Conservation (phyloP, 164 flowering plant species). For the Aristolochia fimbriata region DNA sequence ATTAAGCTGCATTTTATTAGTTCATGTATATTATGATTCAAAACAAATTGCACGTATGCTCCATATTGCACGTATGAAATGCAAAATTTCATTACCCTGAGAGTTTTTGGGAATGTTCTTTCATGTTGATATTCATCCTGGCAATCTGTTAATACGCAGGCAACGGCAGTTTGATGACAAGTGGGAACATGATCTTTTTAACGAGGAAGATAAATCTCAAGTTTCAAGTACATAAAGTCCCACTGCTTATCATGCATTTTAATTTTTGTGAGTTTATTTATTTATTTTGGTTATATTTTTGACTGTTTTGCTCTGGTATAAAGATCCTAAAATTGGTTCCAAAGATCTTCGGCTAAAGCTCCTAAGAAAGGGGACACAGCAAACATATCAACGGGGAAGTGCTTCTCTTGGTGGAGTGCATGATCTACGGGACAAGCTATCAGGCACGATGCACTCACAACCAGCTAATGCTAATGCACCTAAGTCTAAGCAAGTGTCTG, state of each 20-base stretch:
- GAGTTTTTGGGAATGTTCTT: neutral
- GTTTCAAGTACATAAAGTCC: constrained; percentile 45
- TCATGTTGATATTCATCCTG: neutral
- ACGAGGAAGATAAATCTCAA: constrained; percentile 30
- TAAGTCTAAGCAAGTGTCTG: constrained; percentile 28
- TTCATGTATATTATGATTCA: neutral
- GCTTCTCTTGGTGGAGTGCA: constrained; percentile 32
- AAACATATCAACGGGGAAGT: constrained; percentile 35
- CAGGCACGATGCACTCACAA: constrained; percentile 59
- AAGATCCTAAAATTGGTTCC: constrained; percentile 50
- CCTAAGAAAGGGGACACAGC: constrained; percentile 50
- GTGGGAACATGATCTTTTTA: constrained; percentile 94
- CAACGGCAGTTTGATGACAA: constrained; percentile 72
- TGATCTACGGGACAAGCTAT: constrained; percentile 84
- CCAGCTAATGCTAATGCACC: constrained; percentile 36
- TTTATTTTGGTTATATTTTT: constrained; percentile 13
- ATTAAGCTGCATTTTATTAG: neutral
- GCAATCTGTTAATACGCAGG: constrained; percentile 31
- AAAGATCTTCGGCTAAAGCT: constrained; percentile 85
- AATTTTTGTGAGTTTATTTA: neutral
- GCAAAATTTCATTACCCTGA: neutral
- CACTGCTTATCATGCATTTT: neutral
- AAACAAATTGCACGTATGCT: neutral
- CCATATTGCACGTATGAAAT: neutral
- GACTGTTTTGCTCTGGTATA: constrained; percentile 22